Base-by-base conservation (phyloP, 305 asterid genomes). In the Fraxinus sp. region DNA sequence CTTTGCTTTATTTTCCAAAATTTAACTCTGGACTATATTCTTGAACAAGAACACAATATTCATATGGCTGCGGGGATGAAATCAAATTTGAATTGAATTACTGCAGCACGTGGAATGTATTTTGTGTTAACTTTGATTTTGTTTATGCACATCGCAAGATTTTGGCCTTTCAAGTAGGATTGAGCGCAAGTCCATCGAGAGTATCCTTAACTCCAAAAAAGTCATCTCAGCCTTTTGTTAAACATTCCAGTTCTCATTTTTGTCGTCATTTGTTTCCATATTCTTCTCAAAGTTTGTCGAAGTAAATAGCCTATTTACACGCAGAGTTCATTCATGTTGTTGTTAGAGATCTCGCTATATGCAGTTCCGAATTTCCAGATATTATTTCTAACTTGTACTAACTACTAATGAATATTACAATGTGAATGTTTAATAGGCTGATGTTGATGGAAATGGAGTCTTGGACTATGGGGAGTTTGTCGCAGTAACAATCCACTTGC, bases 401-500 rank as follows among this genome's bases (percentile, higher is more conserved):
- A 37, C 41, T 68, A 62, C 81, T 86, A 78, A 87, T 73, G 37
- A 80, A 68, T 55, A 30, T 49, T 78, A 52, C 81, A 9, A 32
- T 78, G 76, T 78, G 76, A 0, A 57, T 28, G 76, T 44, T 75
- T 0, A 49, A 83, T 64, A 96, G 99, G 99, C 99, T 86, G 99
- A 96, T 89, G 97, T 91, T 76, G 98, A 96, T 84, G 98, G 98
- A 86, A 96, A 93, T 57, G 99, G 99, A 39, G 87, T 93, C 44
- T 84, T 96, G 93, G 98, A 94, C 90, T 96, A 96, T 68, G 97
- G 99, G 26, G 99, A 96, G 90, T 96, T 96, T 81, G 99, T 96
- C 55, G 98, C 99, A 39, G 99, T 96, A 66, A 96, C 98, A 71
- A 96, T 96, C 85, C 99, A 96, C 94, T 86, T 96, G 24, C 99